phyloP scores from a whole-genome alignment of 2,329 filamentous ascomycete species.

The Colletotrichum lini region DNA sequence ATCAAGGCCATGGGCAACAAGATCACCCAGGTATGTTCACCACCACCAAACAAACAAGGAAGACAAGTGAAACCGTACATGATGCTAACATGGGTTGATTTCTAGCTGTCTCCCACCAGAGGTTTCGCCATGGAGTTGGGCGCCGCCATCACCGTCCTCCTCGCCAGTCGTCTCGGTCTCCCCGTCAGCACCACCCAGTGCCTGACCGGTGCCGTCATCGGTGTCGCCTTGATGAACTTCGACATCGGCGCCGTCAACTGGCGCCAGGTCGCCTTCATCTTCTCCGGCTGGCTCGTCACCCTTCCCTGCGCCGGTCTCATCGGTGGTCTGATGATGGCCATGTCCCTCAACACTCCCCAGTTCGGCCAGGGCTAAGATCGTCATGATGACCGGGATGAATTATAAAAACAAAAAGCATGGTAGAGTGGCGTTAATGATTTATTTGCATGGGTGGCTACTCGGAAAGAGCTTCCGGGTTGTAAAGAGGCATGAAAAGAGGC shows the following conservation, averaged over 20 bases:
- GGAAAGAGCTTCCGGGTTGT: not conserved
- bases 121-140: constrained; percentile 54
- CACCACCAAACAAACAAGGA: constrained; percentile 45
- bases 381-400: not conserved
- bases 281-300: constrained; percentile 47
- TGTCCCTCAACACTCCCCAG: constrained; percentile 47
- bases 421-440: constrained; percentile 3
- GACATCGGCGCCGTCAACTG: constrained; percentile 47
- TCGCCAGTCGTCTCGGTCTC: constrained; percentile 45
- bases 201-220: constrained; percentile 47
- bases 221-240: constrained; percentile 47
- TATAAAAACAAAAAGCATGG: not conserved
- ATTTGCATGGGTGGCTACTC: not conserved
- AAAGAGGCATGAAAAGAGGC: not conserved
- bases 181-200: constrained; percentile 49
- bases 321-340: constrained; percentile 45
- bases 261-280: constrained; percentile 47
- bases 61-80: too few relatives aligned
- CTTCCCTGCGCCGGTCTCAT: constrained; percentile 46
- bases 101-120: constrained; percentile 1
- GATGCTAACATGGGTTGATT: not conserved
- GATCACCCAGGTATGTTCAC: constrained; percentile 53
- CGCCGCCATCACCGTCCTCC: constrained; percentile 53
- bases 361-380: constrained; percentile 31
- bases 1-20: constrained; percentile 57